Evolutionary conservation across 129 eudicot species (phyloP), one percentile per base, ranked within the genome.

Genomic region (Escallonia rubra): DNA sequence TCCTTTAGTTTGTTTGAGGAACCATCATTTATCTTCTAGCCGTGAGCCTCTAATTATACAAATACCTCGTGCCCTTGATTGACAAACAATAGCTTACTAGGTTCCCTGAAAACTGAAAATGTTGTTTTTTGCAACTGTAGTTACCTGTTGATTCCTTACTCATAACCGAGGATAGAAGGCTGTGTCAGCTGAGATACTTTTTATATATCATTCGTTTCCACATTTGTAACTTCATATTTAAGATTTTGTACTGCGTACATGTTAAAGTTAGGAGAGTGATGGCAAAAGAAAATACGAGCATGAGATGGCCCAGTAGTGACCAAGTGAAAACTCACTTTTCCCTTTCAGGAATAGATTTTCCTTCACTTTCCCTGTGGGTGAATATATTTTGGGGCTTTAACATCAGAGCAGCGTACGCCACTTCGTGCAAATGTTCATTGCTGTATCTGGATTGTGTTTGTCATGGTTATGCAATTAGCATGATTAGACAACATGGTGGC

Each of bases 41-140:
- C 14, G 8, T 15, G 62, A 72, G 54, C 13, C 38, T 64, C 43
- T 38, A 57, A 34, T 23, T 6, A 56, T 51, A 67, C 13, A 5
- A 55, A 69, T 40, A 46, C 47, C 58, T 46, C 10, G 16, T 57
- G 57, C 57, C 55, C n/a, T 59, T 43, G 4, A 60, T 53, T 41
- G 59, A 53, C 62, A 59, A 57, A 63, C 70, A 5, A 9, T 62
- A 50, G 55, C 55, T 50, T 11, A 3, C 10, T 8, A 6, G 10
- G 13, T 12, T 12, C 23, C 13, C 3, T 54, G 14, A 54, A 11
- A 4, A n/a, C 3, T 11, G 12, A 8, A 52, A 7, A 11, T 12
- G 11, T 39, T 41, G 15, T 3, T 60, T 60, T 60, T 14, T 34
- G 4, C 63, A 59, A 8, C 38, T 59, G 38, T 59, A 59, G 41